Base-by-base conservation (phyloP, 257 asterid genomes). In the Solanum rostratum region DNA sequence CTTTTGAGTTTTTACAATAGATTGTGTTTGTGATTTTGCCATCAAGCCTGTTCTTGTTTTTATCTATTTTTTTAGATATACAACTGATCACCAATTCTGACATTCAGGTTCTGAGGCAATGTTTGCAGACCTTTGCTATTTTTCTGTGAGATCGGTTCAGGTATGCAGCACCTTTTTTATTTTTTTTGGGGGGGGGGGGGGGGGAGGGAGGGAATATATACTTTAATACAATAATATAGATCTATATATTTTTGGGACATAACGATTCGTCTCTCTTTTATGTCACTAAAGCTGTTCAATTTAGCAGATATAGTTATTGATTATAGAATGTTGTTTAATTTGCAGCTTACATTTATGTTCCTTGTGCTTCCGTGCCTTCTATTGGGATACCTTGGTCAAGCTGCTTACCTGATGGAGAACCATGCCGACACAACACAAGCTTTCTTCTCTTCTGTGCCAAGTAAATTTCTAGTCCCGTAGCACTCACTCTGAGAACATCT, bases 121-220 rank as follows among this genome's bases (percentile, higher is more conserved):
- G 97, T 97, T 97, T 91, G 99, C 99, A 71, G 99, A 95, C 90
- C 99, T 97, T 84, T 94, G 97, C 92, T 93, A 97, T 88, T 97
- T 97, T 88, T 89, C 99, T 81, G 97, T 97, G 88, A 91, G 97
- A 91, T 91, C 99, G 73, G 98, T 97, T 88, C 99, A 97, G 97
- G 99, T 97, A 88, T 86, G 69, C 66, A 90, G 63, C 30, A 70
- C 11, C 39, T 63, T 22, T 22, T n/a, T 43, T 49, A 18, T 79
- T 27, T 54, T 49, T 37, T n/a, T 33, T 4, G 39, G 39, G 6
- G 39, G 39, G 39, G 3, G n/a, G n/a, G n/a, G n/a, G n/a, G n/a
- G n/a, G 81, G 41, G 13, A 57, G 63, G 5, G 15, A 46, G n/a
- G 57, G 41, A n/a, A 24, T 49, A 19, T 33, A 20, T 50, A 49